A percentile compares a stretch with the other conserved stretches of the same genome.
phyloP scores from a whole-genome alignment of 345 rosid species.

The Hibiscus tridactylites region DNA sequence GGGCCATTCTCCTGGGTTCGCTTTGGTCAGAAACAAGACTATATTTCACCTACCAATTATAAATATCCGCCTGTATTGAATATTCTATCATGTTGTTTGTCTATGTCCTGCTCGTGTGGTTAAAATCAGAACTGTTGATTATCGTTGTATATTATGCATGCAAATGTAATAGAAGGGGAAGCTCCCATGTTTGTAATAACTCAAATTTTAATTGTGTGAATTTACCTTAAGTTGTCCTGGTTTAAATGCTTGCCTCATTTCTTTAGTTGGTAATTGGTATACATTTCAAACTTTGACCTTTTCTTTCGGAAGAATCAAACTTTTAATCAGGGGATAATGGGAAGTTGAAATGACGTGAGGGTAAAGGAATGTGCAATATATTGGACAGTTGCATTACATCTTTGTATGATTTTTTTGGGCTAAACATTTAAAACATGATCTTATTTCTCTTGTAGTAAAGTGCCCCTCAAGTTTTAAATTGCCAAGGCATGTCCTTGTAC shows the following conservation, averaged over 20 bases:
- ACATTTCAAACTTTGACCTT: neutral
- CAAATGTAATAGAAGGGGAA: neutral
- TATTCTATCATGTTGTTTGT: neutral
- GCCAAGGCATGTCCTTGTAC: neutral
- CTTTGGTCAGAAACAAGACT: constrained; percentile 8
- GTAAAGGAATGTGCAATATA: neutral
- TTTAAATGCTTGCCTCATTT: neutral
- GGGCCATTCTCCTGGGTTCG: constrained; percentile 17
- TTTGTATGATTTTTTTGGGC: neutral
- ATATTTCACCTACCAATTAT: constrained; percentile 14
- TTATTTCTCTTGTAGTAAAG: constrained; percentile 6
- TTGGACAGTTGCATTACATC: neutral
- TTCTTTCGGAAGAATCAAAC: neutral
- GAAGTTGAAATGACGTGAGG: neutral
- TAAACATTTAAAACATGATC: neutral
- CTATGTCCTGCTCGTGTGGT: constrained; percentile 11
- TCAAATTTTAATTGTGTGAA: neutral
- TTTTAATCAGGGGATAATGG: neutral
- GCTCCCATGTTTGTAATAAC: neutral
- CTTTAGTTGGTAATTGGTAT: neutral
- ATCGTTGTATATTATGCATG: neutral
- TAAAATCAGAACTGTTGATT: neutral
- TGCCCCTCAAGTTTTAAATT: neutral
- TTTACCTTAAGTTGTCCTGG: neutral
- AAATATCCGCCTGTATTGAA: neutral